These are phyloP conservation scores for Debaryomyces singareniensis DNA, from an alignment of 1,139 yeast genomes.

Conservation along the genomic window DNA sequence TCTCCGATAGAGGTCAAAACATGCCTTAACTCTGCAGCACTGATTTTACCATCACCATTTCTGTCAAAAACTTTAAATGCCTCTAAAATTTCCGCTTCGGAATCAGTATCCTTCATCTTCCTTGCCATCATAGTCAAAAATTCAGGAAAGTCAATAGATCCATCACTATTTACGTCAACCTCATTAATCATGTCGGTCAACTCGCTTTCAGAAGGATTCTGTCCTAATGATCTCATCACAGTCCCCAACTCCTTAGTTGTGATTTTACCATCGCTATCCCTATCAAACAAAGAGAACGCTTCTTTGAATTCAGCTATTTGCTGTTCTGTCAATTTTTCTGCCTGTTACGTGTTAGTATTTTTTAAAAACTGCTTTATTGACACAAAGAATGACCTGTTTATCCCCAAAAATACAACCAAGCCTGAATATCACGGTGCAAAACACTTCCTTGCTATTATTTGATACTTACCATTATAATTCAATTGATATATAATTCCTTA, in stretches of 20 bases:
- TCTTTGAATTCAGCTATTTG: slow-evolving; percentile 96
- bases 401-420: no score
- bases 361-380: no score
- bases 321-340: slow-evolving; percentile 88
- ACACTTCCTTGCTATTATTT: no score
- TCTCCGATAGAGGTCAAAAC: slow-evolving; percentile 97
- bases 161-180: slow-evolving; percentile 92
- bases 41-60: slow-evolving; percentile 95
- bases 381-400: no score
- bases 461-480: no score
- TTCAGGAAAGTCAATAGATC: slow-evolving; percentile 88
- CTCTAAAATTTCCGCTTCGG: slow-evolving; percentile 94
- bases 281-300: slow-evolving; percentile 94
- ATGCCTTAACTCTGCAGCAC: slow-evolving; percentile 93
- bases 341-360: slow-evolving; percentile 23
- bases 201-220: slow-evolving; percentile 94
- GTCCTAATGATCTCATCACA: slow-evolving; percentile 96
- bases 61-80: slow-evolving; percentile 93
- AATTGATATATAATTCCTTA: no score
- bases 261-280: slow-evolving; percentile 92
- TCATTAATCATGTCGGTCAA: slow-evolving; percentile 95
- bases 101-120: slow-evolving; percentile 92
- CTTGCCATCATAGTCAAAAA: slow-evolving; percentile 86
- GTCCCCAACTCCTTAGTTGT: slow-evolving; percentile 95
- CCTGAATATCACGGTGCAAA: no score